Evolutionary conservation across 345 rosid species (phyloP).

Genomic region (Camelina laxa): DNA sequence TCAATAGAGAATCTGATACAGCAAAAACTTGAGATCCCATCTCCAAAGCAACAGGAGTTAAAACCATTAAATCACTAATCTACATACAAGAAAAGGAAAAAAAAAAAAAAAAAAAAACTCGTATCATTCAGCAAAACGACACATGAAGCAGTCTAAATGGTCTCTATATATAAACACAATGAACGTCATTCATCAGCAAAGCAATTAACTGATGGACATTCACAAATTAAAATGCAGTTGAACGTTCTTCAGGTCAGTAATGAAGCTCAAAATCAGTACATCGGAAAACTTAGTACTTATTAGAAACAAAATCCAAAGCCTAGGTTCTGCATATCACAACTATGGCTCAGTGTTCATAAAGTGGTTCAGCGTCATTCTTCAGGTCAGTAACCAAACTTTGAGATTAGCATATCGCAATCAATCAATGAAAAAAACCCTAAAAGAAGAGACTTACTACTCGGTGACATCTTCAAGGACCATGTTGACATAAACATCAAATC

Average conservation of each 20-base stretch:
- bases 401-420: not conserved
- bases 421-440: slow-evolving; percentile 32
- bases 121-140: not conserved
- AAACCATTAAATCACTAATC: not conserved
- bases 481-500: slow-evolving; percentile 84
- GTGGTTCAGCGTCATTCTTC: not conserved
- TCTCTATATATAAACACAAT: not conserved
- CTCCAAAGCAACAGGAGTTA: not conserved
- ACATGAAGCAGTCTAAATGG: not conserved
- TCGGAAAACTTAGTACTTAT: not conserved
- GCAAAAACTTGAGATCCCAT: not conserved
- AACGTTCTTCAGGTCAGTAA: too few species aligned
- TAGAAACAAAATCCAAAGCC: not conserved
- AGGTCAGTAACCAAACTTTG: not conserved
- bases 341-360: too few species aligned
- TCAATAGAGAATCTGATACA: not conserved
- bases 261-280: not conserved
- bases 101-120: not conserved
- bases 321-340: not conserved
- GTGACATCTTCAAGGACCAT: slow-evolving; percentile 82
- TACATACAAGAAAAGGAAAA: not conserved
- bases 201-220: too few species aligned
- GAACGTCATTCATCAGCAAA: slow-evolving; percentile 7
- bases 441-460: slow-evolving; percentile 58
- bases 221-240: too few species aligned